Base-by-base conservation (phyloP, 2,329 filamentous ascomycete genomes). In the Pseudogymnoascus sp. region DNA sequence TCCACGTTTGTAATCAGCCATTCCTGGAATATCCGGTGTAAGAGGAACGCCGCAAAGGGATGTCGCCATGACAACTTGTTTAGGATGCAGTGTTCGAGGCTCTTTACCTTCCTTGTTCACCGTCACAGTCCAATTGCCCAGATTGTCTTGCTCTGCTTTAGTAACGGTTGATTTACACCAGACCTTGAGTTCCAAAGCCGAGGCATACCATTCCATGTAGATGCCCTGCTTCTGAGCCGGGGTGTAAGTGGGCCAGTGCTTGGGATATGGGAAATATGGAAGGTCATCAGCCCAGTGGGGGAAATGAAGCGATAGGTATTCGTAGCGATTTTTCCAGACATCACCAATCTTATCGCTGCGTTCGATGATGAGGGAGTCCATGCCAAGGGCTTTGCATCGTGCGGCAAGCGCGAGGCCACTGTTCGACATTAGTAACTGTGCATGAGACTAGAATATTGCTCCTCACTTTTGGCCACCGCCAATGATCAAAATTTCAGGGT, bases 161-260 rank as follows among this genome's bases (percentile, higher is more conserved):
- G 26, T 28, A 7, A 28, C 26, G 26, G 26, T 28, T 7, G 26
- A 28, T 28, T 28, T 28, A 4, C 26, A 28, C 26, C 26, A 28
- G 26, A 28, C 26, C 26, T 28, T 28, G 26, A 28, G 26, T 28
- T 28, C 26, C 26, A 28, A 28, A 28, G 26, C 26, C 26, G 26
- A 28, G 26, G 26, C 26, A 28, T 28, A 28, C 26, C 26, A 28
- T 28, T 28, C 26, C 26, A 28, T 28, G 26, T 28, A 28, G 61
- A 85, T 83, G 2, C 79, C 86, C 0, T 88, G 76, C 68, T 89
- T 89, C 71, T 88, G 84, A 66, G 87, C 87, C 3, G 86, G 86
- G 0, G 85, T 88, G 72, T 87, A 89, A n/a, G 87, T 73, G 0
- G 86, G 86, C 85, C 86, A 89, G 66, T 78, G 79, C 0, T 80